Evolutionary conservation across 306 rosid genomes (phyloP).

Genomic region (Vicia faba): DNA sequence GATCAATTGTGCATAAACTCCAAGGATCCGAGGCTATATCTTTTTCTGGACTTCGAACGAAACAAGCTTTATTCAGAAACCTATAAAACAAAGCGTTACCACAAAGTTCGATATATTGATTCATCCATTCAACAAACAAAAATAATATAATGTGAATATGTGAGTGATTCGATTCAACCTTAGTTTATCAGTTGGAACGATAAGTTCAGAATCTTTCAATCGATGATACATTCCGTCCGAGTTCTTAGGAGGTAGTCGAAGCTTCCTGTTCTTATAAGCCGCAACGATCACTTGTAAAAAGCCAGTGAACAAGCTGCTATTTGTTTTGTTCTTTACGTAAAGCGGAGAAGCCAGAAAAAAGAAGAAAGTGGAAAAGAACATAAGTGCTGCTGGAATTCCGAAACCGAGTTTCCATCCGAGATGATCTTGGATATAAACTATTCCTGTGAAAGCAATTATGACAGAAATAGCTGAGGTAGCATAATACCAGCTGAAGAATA

Average conservation of each 20-base stretch:
- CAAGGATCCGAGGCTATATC: constrained; percentile 4
- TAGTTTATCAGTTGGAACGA: constrained; percentile 24
- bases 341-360: constrained; percentile 23
- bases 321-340: constrained; percentile 19
- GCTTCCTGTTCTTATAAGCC: constrained; percentile 12
- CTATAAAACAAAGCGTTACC: not conserved
- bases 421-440: constrained; percentile 29
- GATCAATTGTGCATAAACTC: constrained; percentile 27
- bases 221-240: constrained; percentile 10
- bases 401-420: constrained; percentile 27
- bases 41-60: constrained; percentile 20
- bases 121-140: too few relatives aligned
- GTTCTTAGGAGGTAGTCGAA: not conserved
- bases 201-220: not conserved
- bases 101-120: not conserved
- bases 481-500: constrained; percentile 23
- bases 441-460: constrained; percentile 26
- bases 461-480: constrained; percentile 27
- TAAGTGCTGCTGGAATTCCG: constrained; percentile 18
- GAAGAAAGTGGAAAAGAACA: constrained; percentile 27
- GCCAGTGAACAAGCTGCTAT: constrained; percentile 18
- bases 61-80: constrained; percentile 29
- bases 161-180: not conserved
- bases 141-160: not conserved
- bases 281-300: constrained; percentile 12